Base-by-base conservation (phyloP, 78 protist genomes). In the Isochrysis galbana region DNA sequence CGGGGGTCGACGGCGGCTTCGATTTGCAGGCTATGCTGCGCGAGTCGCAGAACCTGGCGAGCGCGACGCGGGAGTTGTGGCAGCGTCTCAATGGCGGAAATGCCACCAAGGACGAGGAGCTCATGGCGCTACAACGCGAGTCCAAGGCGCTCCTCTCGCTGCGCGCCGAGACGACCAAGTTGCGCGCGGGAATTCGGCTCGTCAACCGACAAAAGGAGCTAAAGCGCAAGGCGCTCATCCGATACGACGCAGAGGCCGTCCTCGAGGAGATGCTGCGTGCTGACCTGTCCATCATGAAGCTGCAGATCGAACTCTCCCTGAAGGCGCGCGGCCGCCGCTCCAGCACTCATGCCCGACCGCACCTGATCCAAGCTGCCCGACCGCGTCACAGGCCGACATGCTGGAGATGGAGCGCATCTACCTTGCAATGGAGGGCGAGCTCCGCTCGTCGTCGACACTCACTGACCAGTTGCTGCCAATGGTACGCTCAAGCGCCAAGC, bases 381-480 rank as follows among this genome's bases (percentile, higher is more conserved):
- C n/a, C n/a, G n/a, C n/a, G n/a, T n/a, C n/a, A n/a, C n/a, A 77
- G 84, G 84, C 84, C 34, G 84, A 41, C 4, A 25, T 34, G 46
- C 84, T 77, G n/a, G 84, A 77, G 46, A 1, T 77, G 34, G 84
- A 77, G 84, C 84, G 84, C 84, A 77, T 77, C 84, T 77, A 22
- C 84, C 21, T 77, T 5, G n/a, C 22, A 1, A 23, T 77, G 47
- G 84, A 77, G 84, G 1, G 34, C 14, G 84, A 77, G 84, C 84
- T 77, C 14, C 32, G 34, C 26, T 39, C 46, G 2, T 22, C 3
- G 34, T 77, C 84, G 47, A 3, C 41, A 41, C 82, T 72, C 44
- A 34, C 41, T 36, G 22, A 72, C 41, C 74, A 61, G 74, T 32
- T 61, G 74, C 74, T 61, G 74, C 74, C 74, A 32, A 61, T 61